Percentiles rank a stretch among this genome's conserved stretches.
Conservation (phyloP, 345 rosid species). For the Populus tremula region DNA sequence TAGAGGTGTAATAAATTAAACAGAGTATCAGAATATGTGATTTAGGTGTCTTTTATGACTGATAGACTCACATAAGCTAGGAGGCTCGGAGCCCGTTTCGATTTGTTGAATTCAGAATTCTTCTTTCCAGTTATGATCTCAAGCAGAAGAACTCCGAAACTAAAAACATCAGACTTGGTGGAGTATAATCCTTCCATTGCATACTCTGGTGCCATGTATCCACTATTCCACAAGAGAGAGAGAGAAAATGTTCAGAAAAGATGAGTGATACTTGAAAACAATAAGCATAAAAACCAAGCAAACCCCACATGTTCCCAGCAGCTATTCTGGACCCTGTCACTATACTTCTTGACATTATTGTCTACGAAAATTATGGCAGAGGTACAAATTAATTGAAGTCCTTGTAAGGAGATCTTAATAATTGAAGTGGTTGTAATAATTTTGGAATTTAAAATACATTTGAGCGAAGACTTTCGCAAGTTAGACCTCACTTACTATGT, state of each 20-base stretch:
- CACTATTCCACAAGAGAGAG: conserved; percentile 21
- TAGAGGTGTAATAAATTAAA: background rate
- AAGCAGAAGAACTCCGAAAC: conserved; percentile 56
- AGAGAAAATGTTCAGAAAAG: background rate
- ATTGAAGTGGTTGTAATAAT: too few relatives aligned
- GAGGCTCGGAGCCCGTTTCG: conserved; percentile 22
- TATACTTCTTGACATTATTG: background rate
- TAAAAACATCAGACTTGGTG: conserved; percentile 52
- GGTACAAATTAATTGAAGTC: too few relatives aligned
- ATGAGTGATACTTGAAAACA: background rate
- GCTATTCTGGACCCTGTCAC: background rate
- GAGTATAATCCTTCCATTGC: conserved; percentile 47
- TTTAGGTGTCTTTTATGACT: background rate
- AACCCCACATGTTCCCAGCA: background rate
- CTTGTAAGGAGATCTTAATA: too few relatives aligned
- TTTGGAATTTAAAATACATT: too few relatives aligned
- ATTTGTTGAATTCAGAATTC: conserved; percentile 24
- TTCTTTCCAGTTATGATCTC: conserved; percentile 54
- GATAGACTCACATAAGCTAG: conserved; percentile 37
- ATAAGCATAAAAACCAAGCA: background rate
- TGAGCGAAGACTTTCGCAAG: background rate
- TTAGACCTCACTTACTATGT: conserved; percentile 41
- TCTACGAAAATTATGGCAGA: background rate
- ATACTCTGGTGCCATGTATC: conserved; percentile 65
- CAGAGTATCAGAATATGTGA: background rate